A percentile compares a stretch with the other conserved stretches of the same genome.
phyloP scores from a whole-genome alignment of 2,329 filamentous ascomycete species.

The Venturia nashicola region DNA sequence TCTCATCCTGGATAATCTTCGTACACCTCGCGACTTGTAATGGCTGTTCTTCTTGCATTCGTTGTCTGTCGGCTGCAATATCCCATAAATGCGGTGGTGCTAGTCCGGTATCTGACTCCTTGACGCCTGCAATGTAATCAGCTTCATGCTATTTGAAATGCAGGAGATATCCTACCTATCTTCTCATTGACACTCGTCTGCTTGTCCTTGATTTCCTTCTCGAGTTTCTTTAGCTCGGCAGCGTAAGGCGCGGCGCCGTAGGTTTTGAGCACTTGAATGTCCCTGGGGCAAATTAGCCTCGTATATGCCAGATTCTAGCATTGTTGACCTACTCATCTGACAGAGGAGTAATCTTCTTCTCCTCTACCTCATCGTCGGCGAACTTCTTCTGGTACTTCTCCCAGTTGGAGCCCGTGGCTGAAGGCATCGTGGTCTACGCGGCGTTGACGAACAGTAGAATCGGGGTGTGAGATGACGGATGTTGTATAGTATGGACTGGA shows the following conservation, averaged over 20 bases:
- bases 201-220: conserved; percentile 99
- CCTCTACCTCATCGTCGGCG: conserved; percentile 90
- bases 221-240: conserved; percentile 85
- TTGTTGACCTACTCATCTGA: conserved; percentile 73
- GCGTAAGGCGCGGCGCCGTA: conserved; percentile 96
- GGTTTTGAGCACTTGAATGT: conserved; percentile 98
- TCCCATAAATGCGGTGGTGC: conserved; percentile 98
- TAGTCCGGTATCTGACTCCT: conserved; percentile 92
- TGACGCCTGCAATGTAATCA: conserved; percentile 8
- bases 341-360: conserved; percentile 98
- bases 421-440: conserved; percentile 55
- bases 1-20: conserved; percentile 96
- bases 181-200: conserved; percentile 98
- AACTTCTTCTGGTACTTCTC: conserved; percentile 98
- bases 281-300: conserved; percentile 44
- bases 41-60: conserved; percentile 96
- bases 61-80: conserved; percentile 91
- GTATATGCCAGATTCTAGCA: neutral
- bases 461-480: neutral
- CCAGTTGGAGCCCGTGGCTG: conserved; percentile 87
- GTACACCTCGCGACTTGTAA: conserved; percentile 96
- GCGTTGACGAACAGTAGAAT: neutral
- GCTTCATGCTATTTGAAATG: neutral
- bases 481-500: neutral
- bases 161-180: conserved; percentile 49